These are phyloP conservation scores for Bidens hawaiensis DNA, from an alignment of 140 eudicot species.

Conservation along the genomic window DNA sequence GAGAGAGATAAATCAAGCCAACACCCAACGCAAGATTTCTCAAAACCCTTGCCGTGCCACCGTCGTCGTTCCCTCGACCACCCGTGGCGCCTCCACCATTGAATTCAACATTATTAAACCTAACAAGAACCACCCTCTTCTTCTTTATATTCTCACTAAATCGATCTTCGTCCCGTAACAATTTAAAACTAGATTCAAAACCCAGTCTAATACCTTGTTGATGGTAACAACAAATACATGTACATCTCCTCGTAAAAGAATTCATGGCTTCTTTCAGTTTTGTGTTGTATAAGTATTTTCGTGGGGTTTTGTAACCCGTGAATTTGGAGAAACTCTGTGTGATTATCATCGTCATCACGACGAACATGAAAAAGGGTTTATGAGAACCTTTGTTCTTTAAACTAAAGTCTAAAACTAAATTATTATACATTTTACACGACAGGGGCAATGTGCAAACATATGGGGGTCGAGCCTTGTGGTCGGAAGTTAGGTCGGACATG, in stretches of 20 bases:
- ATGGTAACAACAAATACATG: slow-evolving; percentile 27
- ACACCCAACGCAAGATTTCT: slow-evolving; percentile 71
- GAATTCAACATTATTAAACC: slow-evolving; percentile 41
- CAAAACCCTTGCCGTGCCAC: slow-evolving; percentile 43
- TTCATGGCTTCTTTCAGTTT: slow-evolving; percentile 34
- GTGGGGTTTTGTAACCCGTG: neutral
- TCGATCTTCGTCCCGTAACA: slow-evolving; percentile 24
- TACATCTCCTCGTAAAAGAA: slow-evolving; percentile 20
- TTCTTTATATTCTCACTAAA: slow-evolving; percentile 17
- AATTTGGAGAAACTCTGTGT: neutral
- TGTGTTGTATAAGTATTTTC: slow-evolving; percentile 5
- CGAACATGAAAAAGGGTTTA: neutral
- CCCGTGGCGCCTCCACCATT: slow-evolving; percentile 39
- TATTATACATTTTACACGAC: too few relatives aligned
- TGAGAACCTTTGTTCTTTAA: too few relatives aligned
- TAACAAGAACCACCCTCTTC: slow-evolving; percentile 44
- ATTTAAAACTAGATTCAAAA: slow-evolving; percentile 22
- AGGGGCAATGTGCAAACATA: too few relatives aligned
- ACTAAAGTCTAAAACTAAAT: too few relatives aligned
- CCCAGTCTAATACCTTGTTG: slow-evolving; percentile 20
- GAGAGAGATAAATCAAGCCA: slow-evolving; percentile 63
- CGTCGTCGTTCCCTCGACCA: slow-evolving; percentile 46
- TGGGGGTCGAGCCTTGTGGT: too few relatives aligned
- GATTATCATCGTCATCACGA: neutral
- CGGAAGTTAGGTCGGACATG: too few relatives aligned